A percentile compares a stretch with the other conserved stretches of the same genome.
phyloP scores from a whole-genome alignment of 495 filamentous ascomycete genomes.

The Neurospora tetraspora region DNA sequence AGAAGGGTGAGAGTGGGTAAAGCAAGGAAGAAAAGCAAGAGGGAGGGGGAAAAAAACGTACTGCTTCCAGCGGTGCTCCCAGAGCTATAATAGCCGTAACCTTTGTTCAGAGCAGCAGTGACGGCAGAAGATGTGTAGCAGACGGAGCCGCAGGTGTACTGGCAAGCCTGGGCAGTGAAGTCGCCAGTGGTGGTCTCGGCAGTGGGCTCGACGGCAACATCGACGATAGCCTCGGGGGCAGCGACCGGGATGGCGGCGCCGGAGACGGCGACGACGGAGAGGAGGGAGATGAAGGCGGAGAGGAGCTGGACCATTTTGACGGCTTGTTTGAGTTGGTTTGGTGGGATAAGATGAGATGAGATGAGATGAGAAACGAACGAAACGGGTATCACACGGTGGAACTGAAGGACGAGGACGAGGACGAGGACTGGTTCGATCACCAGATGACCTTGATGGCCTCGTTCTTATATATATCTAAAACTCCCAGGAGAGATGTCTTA shows the following conservation, averaged over 20 bases:
- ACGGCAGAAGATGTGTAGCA: slow-evolving; percentile 33
- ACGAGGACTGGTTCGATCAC: background rate
- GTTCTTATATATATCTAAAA: background rate
- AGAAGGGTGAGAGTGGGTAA: background rate
- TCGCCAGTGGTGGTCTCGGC: slow-evolving; percentile 13
- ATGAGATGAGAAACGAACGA: background rate
- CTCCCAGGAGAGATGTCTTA: background rate
- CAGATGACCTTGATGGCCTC: background rate
- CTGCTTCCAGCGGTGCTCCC: slow-evolving; percentile 34
- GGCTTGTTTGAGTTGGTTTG: background rate
- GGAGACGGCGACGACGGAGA: slow-evolving; percentile 21
- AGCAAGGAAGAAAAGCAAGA: background rate
- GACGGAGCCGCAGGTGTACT: slow-evolving; percentile 25
- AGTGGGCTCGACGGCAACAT: background rate
- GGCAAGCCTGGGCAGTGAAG: slow-evolving; percentile 22
- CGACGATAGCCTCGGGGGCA: slow-evolving; percentile 16
- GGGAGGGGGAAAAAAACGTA: slow-evolving; percentile 5
- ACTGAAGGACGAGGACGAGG: background rate
- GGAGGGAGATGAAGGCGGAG: slow-evolving; percentile 3
- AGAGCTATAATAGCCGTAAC: slow-evolving; percentile 35
- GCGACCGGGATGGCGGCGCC: slow-evolving; percentile 20
- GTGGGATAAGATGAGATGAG: background rate
- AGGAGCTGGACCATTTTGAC: background rate
- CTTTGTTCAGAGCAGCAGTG: slow-evolving; percentile 38
- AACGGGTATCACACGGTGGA: background rate